Conservation (phyloP, 2,329 filamentous ascomycete species). For the Botrytis byssoidea region DNA sequence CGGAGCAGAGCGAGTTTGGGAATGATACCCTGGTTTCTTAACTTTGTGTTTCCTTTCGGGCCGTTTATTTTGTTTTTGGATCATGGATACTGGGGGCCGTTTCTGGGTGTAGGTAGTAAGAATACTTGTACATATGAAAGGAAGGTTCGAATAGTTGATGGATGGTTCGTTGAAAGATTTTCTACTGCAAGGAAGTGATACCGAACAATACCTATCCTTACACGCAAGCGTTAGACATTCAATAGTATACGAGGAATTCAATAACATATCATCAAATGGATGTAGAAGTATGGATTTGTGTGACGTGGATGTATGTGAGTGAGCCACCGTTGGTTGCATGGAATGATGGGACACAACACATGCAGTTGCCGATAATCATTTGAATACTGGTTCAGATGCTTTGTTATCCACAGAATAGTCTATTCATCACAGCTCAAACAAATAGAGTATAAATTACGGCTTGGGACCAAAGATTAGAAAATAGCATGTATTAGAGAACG, state of each 20-base stretch:
- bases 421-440: background rate
- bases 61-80: background rate
- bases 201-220: too few relatives aligned
- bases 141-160: background rate
- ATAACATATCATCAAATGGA: background rate
- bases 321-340: background rate
- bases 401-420: background rate
- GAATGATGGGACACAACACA: background rate
- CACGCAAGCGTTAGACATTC: background rate
- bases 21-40: slow-evolving; percentile 21
- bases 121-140: background rate
- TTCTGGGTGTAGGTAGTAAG: background rate
- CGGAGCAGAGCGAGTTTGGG: slow-evolving; percentile 16
- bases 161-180: background rate
- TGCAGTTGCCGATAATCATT: background rate
- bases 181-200: background rate
- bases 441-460: background rate
- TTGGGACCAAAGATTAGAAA: background rate
- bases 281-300: background rate
- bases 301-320: background rate
- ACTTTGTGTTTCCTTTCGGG: slow-evolving; percentile 6
- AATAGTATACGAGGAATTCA: background rate
- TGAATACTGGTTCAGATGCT: background rate
- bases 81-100: background rate
- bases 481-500: background rate